phyloP scores from a whole-genome alignment of 148 eudicot species.

The Vaccinium darrowii region DNA sequence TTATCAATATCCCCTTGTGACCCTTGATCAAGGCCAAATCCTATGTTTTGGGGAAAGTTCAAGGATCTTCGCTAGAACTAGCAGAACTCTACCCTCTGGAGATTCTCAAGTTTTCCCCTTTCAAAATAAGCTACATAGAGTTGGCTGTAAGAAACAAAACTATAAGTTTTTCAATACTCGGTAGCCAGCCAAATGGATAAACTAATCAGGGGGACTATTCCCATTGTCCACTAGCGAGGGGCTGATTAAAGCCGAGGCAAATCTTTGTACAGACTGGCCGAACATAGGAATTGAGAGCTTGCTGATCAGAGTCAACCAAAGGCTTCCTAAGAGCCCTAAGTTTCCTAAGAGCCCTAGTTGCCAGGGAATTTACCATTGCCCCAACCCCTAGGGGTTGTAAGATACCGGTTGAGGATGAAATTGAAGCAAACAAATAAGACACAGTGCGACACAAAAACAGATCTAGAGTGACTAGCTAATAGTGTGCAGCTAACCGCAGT shows the following conservation, averaged over 20 bases:
- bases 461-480: background rate
- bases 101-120: conserved; percentile 5
- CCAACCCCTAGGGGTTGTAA: too few species aligned
- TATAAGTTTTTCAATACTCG: background rate
- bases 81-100: background rate
- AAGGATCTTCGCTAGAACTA: background rate
- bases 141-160: background rate
- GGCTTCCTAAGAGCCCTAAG: too few species aligned
- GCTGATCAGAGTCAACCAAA: too few species aligned
- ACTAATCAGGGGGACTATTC: background rate
- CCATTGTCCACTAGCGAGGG: background rate
- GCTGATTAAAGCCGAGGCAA: too few species aligned
- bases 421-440: background rate
- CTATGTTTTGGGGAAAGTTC: background rate
- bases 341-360: too few species aligned
- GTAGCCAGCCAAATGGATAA: background rate
- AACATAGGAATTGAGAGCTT: too few species aligned
- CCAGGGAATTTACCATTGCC: too few species aligned
- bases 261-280: too few species aligned
- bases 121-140: background rate
- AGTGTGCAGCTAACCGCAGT: background rate
- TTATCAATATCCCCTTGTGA: background rate
- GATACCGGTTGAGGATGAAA: background rate
- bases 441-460: background rate
- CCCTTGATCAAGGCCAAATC: background rate